These are phyloP conservation scores for Trypanosoma cruzi DNA, from an alignment of 208 protist genomes.

Conservation along the genomic window DNA sequence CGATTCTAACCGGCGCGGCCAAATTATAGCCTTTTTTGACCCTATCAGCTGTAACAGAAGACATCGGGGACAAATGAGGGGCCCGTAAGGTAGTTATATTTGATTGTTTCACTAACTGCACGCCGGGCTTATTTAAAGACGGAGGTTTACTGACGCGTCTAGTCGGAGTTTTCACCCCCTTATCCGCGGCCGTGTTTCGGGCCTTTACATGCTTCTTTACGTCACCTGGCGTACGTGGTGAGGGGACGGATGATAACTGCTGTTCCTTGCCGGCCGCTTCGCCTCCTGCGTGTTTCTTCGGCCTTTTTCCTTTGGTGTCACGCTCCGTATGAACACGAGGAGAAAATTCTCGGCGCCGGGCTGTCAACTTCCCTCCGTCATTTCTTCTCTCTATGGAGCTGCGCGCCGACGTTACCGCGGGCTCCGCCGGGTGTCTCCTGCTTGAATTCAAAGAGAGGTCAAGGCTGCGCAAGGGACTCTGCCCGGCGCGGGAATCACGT, in stretches of 20 bases:
- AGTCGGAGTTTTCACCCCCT: neutral
- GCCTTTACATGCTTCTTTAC: neutral
- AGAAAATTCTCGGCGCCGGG: neutral
- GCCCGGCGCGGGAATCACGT: neutral
- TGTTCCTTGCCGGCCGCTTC: neutral
- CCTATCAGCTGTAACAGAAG: neutral
- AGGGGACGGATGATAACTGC: neutral
- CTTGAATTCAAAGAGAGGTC: slow-evolving; percentile 1
- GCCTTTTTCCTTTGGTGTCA: neutral
- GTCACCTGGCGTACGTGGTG: neutral
- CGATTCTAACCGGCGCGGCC: neutral
- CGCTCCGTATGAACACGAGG: neutral
- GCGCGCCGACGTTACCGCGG: too few species aligned
- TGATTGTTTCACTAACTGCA: neutral
- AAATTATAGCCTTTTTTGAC: neutral
- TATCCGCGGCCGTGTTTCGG: neutral
- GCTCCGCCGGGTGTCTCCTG: neutral
- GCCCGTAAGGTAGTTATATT: neutral
- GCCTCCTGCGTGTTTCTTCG: neutral
- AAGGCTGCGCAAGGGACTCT: neutral
- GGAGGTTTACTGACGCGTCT: neutral
- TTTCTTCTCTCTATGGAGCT: neutral
- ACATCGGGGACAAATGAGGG: neutral
- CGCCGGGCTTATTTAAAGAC: neutral
- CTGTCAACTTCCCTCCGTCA: neutral